Conservation (phyloP, 2,329 filamentous ascomycete genomes). For the Sclerotinia subarctica region DNA sequence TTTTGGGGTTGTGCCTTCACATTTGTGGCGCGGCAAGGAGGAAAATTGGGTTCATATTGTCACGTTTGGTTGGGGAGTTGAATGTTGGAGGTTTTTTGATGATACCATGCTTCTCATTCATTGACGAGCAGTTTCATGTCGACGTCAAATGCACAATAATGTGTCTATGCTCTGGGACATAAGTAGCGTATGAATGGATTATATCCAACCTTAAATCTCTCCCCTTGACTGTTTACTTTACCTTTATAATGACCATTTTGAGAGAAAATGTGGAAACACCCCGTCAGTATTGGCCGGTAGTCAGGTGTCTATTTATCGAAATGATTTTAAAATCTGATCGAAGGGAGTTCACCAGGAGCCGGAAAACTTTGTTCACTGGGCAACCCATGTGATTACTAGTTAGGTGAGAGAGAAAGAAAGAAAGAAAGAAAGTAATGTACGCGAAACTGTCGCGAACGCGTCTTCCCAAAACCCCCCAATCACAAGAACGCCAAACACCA, state of each 20-base stretch:
- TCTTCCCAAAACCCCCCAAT: constrained; percentile 3
- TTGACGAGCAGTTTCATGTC: not conserved
- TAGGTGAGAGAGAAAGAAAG: constrained; percentile 1
- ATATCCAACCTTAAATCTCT: not conserved
- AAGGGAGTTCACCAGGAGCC: not conserved
- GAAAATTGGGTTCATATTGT: not conserved
- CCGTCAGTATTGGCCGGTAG: not conserved
- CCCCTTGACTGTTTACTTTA: not conserved
- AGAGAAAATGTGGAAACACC: not conserved
- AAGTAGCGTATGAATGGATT: constrained; percentile 1
- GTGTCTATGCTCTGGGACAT: not conserved
- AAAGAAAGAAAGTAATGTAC: constrained; percentile 17
- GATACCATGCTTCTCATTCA: constrained; percentile 20
- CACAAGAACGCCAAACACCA: not conserved
- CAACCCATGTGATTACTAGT: constrained; percentile 3
- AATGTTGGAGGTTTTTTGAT: constrained; percentile 9
- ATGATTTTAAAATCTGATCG: not conserved
- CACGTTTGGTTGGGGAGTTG: constrained; percentile 10
- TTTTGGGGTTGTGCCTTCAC: not conserved
- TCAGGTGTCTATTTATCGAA: not conserved
- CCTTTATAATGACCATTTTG: not conserved
- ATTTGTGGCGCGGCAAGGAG: not conserved
- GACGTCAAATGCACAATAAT: not conserved
- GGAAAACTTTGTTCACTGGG: not conserved
- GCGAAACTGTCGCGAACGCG: constrained; percentile 19